Evolutionary conservation across 2,329 filamentous ascomycete genomes (phyloP).

Genomic region (Alternaria triticimaculans): DNA sequence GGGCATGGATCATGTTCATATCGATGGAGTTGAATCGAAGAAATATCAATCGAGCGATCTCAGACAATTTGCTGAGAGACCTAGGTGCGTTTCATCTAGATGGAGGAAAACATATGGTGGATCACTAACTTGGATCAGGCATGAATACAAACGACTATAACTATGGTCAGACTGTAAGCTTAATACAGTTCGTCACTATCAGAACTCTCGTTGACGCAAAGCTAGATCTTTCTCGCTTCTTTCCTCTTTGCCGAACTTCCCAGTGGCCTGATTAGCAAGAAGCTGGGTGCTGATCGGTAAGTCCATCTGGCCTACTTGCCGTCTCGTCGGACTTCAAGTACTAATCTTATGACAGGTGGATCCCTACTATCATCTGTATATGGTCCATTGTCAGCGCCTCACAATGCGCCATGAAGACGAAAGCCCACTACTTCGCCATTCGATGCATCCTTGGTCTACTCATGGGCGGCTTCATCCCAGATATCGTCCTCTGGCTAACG

Average conservation of each 20-base stretch:
- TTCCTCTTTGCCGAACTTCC: slow-evolving; percentile 60
- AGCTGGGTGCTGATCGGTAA: slow-evolving; percentile 55
- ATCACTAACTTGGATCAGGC: background rate
- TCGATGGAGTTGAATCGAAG: slow-evolving; percentile 56
- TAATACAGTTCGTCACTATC: background rate
- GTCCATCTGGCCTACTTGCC: background rate
- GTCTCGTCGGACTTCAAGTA: background rate
- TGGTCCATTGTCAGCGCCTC: slow-evolving; percentile 48
- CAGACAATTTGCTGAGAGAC: slow-evolving; percentile 41
- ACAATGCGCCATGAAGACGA: slow-evolving; percentile 44
- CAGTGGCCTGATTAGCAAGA: slow-evolving; percentile 59
- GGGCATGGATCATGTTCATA: slow-evolving; percentile 58
- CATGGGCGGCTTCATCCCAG: slow-evolving; percentile 44
- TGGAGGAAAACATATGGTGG: too few species aligned
- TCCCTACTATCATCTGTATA: slow-evolving; percentile 45
- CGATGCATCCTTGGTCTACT: slow-evolving; percentile 51
- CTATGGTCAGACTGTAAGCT: background rate
- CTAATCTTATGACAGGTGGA: slow-evolving; percentile 33
- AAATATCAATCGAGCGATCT: slow-evolving; percentile 55
- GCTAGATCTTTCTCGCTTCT: slow-evolving; percentile 41
- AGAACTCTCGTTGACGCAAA: slow-evolving; percentile 3
- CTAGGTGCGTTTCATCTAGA: slow-evolving; percentile 25
- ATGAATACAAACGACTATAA: background rate
- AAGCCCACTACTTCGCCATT: slow-evolving; percentile 47
- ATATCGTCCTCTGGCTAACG: slow-evolving; percentile 51